Evolutionary conservation across 2,329 filamentous ascomycete genomes (phyloP), one percentile per base, ranked within the genome.

Genomic region (Sarocladium brachiariae): DNA sequence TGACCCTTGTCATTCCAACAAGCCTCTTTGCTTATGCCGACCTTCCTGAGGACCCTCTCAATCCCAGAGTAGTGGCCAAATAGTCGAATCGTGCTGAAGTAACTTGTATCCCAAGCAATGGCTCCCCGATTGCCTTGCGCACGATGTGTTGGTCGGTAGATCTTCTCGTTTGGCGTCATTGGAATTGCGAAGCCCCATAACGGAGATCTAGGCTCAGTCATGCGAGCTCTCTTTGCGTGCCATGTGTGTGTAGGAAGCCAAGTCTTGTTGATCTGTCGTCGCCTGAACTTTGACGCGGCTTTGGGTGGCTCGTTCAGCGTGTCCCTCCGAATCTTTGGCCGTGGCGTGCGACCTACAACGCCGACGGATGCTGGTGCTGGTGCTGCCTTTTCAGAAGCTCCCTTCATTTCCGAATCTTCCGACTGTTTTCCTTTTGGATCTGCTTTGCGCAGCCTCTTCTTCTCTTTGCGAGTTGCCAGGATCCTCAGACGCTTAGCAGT

Each of bases 191-290:
- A 96, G 35, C 90, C 80, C 93, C 93, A 99, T n/a, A 93, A 68
- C 2, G 89, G 86, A 39, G 86, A 77, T 46, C 80, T 84, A 0
- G 88, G 86, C 7, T 81, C 77, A 1, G 90, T 90, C 87, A 99
- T 95, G 53, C 80, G 86, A 19, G 93, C 89, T 53, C 93, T 77
- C 67, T 99, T 99, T 2, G 92, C 84, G 68, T 96, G 91, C 79
- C 87, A 99, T 56, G 95, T 70, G 65, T 99, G 93, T 6, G 93
- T 97, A 0, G 93, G 93, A 14, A 99, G 74, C 89, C 92, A 96
- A 2, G 87, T 90, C 72, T 97, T 97, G 65, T 87, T 77, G 41
- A 85, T 72, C 64, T 97, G 92, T 27, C 93, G 83, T 68, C 89
- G 93, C 57, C 85, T 83, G 63, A 89, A 97, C 60, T 85, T 91